A percentile compares a stretch with the other conserved stretches of the same genome.
phyloP scores from a whole-genome alignment of 2,329 filamentous ascomycete species.

The Ophiocordyceps unilateralis region DNA sequence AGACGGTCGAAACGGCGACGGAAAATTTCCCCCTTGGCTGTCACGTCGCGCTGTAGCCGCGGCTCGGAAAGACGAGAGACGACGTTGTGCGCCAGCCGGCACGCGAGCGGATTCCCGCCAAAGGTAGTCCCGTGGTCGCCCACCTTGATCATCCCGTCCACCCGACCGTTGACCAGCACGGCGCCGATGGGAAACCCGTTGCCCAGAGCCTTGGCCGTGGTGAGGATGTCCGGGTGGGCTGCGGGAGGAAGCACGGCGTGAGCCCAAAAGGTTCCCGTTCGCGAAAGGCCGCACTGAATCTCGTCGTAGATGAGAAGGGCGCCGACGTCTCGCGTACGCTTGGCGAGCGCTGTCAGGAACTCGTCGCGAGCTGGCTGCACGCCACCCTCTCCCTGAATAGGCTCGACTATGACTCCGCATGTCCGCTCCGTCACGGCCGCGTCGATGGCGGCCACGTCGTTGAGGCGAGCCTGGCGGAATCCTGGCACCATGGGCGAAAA shows the following conservation, averaged over 20 bases:
- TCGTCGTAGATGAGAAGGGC: conserved; percentile 89
- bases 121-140: conserved; percentile 93
- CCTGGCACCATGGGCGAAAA: conserved; percentile 93
- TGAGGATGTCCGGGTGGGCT: conserved; percentile 85
- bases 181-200: conserved; percentile 95
- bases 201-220: conserved; percentile 86
- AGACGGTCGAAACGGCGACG: conserved; percentile 28
- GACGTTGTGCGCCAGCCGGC: conserved; percentile 71
- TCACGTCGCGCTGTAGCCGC: conserved; percentile 51
- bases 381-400: conserved; percentile 93
- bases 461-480: conserved; percentile 73
- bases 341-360: conserved; percentile 71
- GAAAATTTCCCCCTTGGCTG: conserved; percentile 42
- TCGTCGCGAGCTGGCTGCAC: conserved; percentile 69
- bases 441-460: conserved; percentile 57
- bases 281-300: conserved; percentile 84
- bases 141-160: conserved; percentile 23
- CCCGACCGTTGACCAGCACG: conserved; percentile 22
- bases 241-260: conserved; percentile 57
- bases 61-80: conserved; percentile 58
- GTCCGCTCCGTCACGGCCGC: conserved; percentile 68
- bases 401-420: conserved; percentile 89
- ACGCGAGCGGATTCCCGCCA: conserved; percentile 78
- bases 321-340: conserved; percentile 69
- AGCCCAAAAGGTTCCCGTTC: conserved; percentile 84